Evolutionary conservation across 2,329 filamentous ascomycete species (phyloP).

Genomic region (Exserohilum turcica): DNA sequence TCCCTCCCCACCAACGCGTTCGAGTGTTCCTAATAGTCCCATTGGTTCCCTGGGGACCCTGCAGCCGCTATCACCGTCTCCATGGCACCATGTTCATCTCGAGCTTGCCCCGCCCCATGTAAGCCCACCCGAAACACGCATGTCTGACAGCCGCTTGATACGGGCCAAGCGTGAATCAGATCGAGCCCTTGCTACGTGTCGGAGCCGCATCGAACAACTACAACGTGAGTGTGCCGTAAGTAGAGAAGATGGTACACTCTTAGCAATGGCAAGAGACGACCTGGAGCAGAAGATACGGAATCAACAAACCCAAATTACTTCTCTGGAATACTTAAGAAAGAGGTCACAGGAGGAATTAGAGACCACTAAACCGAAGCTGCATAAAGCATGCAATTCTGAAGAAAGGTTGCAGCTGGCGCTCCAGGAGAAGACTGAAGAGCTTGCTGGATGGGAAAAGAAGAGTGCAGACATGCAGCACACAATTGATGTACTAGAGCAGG

Average conservation of each 20-base stretch:
- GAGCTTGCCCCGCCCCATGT: conserved; percentile 24
- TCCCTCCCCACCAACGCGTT: conserved; percentile 38
- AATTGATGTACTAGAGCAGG: conserved; percentile 30
- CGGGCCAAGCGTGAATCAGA: conserved; percentile 46
- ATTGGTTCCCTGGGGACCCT: conserved; percentile 30
- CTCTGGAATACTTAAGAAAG: conserved; percentile 35
- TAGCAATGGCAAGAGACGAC: conserved; percentile 23
- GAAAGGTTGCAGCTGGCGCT: conserved; percentile 29
- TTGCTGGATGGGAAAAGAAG: conserved; percentile 32
- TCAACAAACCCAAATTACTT: conserved; percentile 37
- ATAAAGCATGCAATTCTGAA: conserved; percentile 24
- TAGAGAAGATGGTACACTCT: conserved; percentile 27
- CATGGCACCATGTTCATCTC: conserved; percentile 33
- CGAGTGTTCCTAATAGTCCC: conserved; percentile 20
- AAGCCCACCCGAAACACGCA: conserved; percentile 34
- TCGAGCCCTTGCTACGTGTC: conserved; percentile 43
- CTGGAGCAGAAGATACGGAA: conserved; percentile 36
- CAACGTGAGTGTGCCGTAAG: conserved; percentile 38
- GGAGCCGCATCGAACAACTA: conserved; percentile 41
- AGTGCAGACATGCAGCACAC: conserved; percentile 21
- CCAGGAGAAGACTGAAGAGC: conserved; percentile 32
- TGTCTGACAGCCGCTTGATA: conserved; percentile 43
- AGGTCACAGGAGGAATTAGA: conserved; percentile 30
- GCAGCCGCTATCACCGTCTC: conserved; percentile 25
- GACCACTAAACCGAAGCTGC: conserved; percentile 29